Evolutionary conservation across 106 monocot species (phyloP), one percentile per base, ranked within the genome.

Genomic region (Ottelia alismoides): DNA sequence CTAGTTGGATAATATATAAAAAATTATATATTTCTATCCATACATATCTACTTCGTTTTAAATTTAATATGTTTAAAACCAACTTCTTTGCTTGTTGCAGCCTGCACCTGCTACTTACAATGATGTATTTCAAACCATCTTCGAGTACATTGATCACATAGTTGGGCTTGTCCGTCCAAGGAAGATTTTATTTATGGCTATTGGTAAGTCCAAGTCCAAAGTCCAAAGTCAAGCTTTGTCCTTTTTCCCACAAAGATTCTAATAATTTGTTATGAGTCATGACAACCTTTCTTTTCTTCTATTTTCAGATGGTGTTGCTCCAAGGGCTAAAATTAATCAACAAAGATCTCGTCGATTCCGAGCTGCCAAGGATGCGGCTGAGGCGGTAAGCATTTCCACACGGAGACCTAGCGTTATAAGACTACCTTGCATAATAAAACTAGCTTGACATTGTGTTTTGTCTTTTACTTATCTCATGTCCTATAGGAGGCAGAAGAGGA

Each of bases 291-390:
- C n/a, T n/a, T n/a, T n/a, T n/a, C n/a, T 26, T 22, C 45, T 12
- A 45, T 30, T 60, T 29, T 27, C 54, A 96, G 88, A 96, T 89
- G 96, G 96, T 60, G 96, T 96, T 71, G 96, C 96, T 32, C 96
- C 96, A 56, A 75, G 96, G 51, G 96, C 96, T 28, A 96, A 96
- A 61, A 96, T 96, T 81, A 96, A 96, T 64, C 96, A 96, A 53
- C 96, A 96, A 44, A 78, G 96, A 25, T 89, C 88, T 25, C 76
- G 96, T 52, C 84, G 96, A 35, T 96, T 89, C 35, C 88, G 88
- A 72, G 84, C 96, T 62, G 96, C 96, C 18, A 89, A 96, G 70
- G 96, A 96, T 85, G 96, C 96, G 44, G 75, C 81, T 40, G 94
- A 94, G 71, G 88, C 81, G 55, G 94, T 94, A 53, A 40, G 80